Conservation (phyloP, 2,329 filamentous ascomycete genomes). For the Penicillium thymicola region DNA sequence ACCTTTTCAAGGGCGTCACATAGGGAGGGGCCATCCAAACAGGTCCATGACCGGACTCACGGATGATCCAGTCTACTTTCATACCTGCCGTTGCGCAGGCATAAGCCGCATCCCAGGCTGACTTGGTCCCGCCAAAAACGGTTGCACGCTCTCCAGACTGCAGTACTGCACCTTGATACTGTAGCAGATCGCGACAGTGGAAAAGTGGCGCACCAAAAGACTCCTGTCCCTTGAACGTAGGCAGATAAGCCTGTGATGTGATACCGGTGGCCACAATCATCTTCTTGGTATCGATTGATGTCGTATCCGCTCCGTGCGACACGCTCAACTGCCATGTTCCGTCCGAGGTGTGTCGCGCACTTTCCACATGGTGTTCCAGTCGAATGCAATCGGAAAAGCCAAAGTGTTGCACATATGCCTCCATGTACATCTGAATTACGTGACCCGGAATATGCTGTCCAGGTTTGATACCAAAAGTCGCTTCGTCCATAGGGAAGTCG, state of each 20-base stretch:
- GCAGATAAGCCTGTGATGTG: constrained; percentile 56
- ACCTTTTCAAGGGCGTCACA: constrained; percentile 65
- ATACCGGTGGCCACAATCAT: constrained; percentile 62
- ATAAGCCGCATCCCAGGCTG: constrained; percentile 62
- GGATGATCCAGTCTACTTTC: constrained; percentile 45
- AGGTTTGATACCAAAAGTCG: constrained; percentile 47
- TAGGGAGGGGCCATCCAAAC: constrained; percentile 45
- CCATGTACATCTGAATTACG: constrained; percentile 56
- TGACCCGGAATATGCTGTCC: constrained; percentile 60
- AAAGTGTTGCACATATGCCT: constrained; percentile 54
- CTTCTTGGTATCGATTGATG: constrained; percentile 40
- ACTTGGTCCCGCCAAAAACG: constrained; percentile 62
- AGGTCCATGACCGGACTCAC: constrained; percentile 42
- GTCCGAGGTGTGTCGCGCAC: constrained; percentile 43
- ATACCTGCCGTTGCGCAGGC: constrained; percentile 53
- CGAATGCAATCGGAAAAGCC: constrained; percentile 49
- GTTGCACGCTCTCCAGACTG: constrained; percentile 35
- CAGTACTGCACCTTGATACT: constrained; percentile 32
- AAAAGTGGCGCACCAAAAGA: constrained; percentile 55
- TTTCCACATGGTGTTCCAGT: constrained; percentile 51
- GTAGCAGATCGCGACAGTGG: constrained; percentile 55
- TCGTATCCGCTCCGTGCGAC: constrained; percentile 9
- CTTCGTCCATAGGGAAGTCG: constrained; percentile 66
- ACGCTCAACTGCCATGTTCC: constrained; percentile 37
- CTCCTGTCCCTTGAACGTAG: constrained; percentile 50